Evolutionary conservation across 768 basidiomycete genomes (phyloP).

Genomic region (Pleurotus ostreatus): DNA sequence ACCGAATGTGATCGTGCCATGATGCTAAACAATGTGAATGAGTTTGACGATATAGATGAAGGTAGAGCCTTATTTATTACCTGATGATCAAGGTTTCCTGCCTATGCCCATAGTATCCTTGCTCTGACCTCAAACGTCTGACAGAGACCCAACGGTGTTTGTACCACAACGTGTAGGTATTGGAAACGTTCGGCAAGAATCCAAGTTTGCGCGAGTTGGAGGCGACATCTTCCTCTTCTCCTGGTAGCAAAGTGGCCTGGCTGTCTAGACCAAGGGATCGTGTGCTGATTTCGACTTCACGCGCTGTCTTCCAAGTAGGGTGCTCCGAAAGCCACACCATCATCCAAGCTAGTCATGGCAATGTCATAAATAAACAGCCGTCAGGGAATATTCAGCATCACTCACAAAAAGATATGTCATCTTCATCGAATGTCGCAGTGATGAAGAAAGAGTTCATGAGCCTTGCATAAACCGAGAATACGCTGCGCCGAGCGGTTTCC

Average conservation of each 20-base stretch:
- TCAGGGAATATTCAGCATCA: neutral
- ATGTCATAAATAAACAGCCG: too few species aligned
- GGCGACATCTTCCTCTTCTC: conserved; percentile 30
- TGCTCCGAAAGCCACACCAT: conserved; percentile 65
- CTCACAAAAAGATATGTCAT: conserved; percentile 56
- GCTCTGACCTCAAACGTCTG: conserved; percentile 31
- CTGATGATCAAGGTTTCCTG: conserved; percentile 38
- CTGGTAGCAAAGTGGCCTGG: conserved; percentile 27
- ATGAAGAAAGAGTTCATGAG: conserved; percentile 54
- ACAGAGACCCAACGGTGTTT: conserved; percentile 39
- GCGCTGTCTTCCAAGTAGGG: conserved; percentile 54
- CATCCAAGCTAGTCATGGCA: conserved; percentile 51
- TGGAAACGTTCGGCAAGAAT: conserved; percentile 37
- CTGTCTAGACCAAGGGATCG: conserved; percentile 29
- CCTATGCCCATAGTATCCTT: conserved; percentile 25
- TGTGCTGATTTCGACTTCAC: conserved; percentile 51
- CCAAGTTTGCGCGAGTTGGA: conserved; percentile 29
- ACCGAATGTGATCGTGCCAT: conserved; percentile 40
- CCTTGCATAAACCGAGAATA: conserved; percentile 36
- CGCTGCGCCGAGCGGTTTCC: conserved; percentile 51
- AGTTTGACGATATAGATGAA: neutral
- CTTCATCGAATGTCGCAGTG: conserved; percentile 56
- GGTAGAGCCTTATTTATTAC: conserved; percentile 21
- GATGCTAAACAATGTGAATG: conserved; percentile 36
- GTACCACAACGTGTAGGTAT: conserved; percentile 45